Base-by-base conservation (phyloP, 176 grass and related monocot species). In the Phoenix roebelenii region DNA sequence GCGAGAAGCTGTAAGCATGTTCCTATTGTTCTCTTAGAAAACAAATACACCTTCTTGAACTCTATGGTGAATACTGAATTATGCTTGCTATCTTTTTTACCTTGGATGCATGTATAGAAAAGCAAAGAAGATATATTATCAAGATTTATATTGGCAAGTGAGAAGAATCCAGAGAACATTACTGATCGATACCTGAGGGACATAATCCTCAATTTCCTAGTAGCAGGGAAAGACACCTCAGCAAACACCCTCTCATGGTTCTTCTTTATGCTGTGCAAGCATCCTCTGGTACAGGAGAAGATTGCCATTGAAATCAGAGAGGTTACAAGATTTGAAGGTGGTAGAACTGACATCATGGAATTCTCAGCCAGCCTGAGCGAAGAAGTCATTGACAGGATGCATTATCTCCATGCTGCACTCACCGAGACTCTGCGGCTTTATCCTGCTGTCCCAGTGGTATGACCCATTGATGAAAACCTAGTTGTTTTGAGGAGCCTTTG, bases 1-100 rank as follows among this genome's bases (percentile, higher is more conserved):
- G 23, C 49, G 39, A 58, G 65, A 80, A 25, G 3, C 7, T 51
- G 84, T 84, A 87, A 87, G 79, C 35, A 44, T 14, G 1, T 44
- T 44, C 35, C 35, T 12, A 14, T 3, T 53, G 24, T 10, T 9
- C 22, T 5, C 18, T 18, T 25, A 15, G 35, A 44, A 44, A 44
- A 44, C 35, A 44, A 44, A 44, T 44, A 44, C 35, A 44, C 10
- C 1, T 12, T 14, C 9, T 12, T 12, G 35, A 44, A 44, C 7
- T 44, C 14, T 44, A 44, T 44, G 35, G 9, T 14, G 9, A 44
- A 44, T 44, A 9, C 35, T 44, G 35, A 44, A 44, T 14, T 44
- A 44, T 14, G 2, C 10, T 44, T 44, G 35, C 35, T 44, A 12
- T 44, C 6, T 44, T 12, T 44, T 44, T 2, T 9, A 7, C 35